Evolutionary conservation across 495 filamentous ascomycete species (phyloP).

Genomic region (Trichoderma gamsii): DNA sequence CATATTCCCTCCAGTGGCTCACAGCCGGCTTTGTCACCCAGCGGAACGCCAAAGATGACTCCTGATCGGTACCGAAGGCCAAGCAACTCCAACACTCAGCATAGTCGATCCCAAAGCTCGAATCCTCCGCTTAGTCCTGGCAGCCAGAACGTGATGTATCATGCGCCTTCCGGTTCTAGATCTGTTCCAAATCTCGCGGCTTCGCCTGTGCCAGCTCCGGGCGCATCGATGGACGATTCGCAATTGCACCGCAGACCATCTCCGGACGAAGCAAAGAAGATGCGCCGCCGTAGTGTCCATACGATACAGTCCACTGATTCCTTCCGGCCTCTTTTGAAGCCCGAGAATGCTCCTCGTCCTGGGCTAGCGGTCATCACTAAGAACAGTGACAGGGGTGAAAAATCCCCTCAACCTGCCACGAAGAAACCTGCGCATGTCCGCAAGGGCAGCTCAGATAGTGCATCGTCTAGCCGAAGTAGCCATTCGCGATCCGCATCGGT

Average conservation of each 20-base stretch:
- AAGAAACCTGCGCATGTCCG: conserved; percentile 24
- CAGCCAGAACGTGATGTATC: not conserved
- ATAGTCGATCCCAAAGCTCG: conserved; percentile 19
- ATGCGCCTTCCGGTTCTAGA: not conserved
- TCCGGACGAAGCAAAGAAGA: conserved; percentile 65
- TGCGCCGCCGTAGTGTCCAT: conserved; percentile 77
- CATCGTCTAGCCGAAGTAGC: conserved; percentile 35
- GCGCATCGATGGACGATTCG: conserved; percentile 48
- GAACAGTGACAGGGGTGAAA: conserved; percentile 29
- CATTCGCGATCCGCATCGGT: conserved; percentile 42
- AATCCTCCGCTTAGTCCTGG: conserved; percentile 20
- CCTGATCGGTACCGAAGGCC: conserved; percentile 15
- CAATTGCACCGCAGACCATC: conserved; percentile 38
- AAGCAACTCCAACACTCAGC: conserved; percentile 21
- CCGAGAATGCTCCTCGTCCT: conserved; percentile 33
- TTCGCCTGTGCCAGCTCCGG: conserved; percentile 17
- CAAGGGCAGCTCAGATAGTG: conserved; percentile 40
- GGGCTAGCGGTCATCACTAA: conserved; percentile 23
- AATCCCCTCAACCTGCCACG: conserved; percentile 10
- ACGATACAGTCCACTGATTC: conserved; percentile 64
- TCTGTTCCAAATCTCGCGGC: conserved; percentile 1
- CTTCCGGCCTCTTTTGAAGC: conserved; percentile 33
- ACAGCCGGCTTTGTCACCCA: conserved; percentile 33
- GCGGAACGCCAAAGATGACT: conserved; percentile 32
- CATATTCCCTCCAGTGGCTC: conserved; percentile 19